phyloP scores from a whole-genome alignment of 1,139 yeast genomes.

The Debaryomyces coudertii region DNA sequence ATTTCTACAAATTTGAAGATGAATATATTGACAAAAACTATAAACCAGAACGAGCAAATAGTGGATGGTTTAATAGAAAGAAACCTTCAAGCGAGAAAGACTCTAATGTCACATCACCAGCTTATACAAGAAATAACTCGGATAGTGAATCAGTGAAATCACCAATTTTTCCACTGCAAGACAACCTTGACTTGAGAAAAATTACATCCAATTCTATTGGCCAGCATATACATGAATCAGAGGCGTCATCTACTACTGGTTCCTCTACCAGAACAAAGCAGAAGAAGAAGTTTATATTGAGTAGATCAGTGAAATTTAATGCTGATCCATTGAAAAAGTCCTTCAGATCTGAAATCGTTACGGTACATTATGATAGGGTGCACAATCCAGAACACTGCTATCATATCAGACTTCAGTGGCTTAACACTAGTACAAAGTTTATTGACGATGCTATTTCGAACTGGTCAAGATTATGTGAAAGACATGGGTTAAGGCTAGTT shows the following conservation, averaged over 20 bases:
- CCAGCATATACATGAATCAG: conserved; percentile 30
- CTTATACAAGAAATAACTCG: conserved; percentile 29
- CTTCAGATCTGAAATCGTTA: conserved; percentile 73
- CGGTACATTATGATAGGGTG: conserved; percentile 87
- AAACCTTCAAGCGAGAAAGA: conserved; percentile 20
- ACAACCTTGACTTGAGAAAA: conserved; percentile 26
- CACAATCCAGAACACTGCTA: conserved; percentile 96
- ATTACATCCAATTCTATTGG: conserved; percentile 27
- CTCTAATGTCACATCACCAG: conserved; percentile 18
- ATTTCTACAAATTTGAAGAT: conserved; percentile 74
- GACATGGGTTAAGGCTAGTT: conserved; percentile 85
- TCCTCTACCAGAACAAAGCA: conserved; percentile 27
- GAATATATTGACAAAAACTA: conserved; percentile 51
- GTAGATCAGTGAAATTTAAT: conserved; percentile 68
- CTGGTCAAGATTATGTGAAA: conserved; percentile 81
- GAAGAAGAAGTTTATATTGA: conserved; percentile 43
- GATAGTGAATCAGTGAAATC: conserved; percentile 34
- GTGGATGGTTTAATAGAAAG: conserved; percentile 42
- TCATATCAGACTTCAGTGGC: conserved; percentile 91
- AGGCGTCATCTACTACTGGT: conserved; percentile 38
- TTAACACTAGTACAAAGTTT: conserved; percentile 83
- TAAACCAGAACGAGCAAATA: conserved; percentile 19
- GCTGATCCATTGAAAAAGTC: conserved; percentile 76
- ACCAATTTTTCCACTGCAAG: conserved; percentile 26
- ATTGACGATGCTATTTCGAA: conserved; percentile 85